These are phyloP conservation scores for Fraxinus latifolia DNA, from an alignment of 305 asterid species.

Conservation along the genomic window DNA sequence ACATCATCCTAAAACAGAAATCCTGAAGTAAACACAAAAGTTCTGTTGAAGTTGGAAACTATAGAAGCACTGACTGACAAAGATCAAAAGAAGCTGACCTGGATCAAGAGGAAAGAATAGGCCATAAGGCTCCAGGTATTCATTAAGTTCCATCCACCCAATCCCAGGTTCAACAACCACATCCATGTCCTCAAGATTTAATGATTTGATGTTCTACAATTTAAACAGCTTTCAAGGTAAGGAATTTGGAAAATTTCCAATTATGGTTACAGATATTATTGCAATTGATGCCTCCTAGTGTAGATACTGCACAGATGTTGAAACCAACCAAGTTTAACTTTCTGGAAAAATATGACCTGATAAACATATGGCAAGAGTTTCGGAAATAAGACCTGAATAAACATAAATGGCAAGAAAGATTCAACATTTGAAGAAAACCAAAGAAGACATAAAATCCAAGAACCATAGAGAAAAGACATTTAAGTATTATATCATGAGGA, in stretches of 20 bases:
- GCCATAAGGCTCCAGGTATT: conserved; percentile 85
- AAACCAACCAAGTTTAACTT: not conserved
- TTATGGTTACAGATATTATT: not conserved
- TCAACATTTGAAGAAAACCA: conserved; percentile 5
- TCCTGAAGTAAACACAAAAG: not conserved
- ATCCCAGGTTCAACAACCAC: conserved; percentile 98
- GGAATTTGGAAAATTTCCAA: conserved; percentile 14
- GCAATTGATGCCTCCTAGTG: not conserved
- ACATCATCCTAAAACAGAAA: not conserved
- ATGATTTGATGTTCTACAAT: conserved; percentile 62
- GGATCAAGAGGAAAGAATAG: conserved; percentile 98
- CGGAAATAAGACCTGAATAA: not conserved
- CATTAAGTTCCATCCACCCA: conserved; percentile 99
- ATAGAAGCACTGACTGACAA: conserved; percentile 6
- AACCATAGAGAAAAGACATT: not conserved
- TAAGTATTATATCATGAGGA: conserved; percentile 1
- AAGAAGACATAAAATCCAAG: not conserved
- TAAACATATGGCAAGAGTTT: not conserved
- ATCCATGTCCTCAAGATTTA: conserved; percentile 90
- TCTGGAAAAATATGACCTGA: not conserved
- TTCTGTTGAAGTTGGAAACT: not conserved
- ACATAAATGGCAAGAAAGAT: not conserved
- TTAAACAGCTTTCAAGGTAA: conserved; percentile 29
- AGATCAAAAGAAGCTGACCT: conserved; percentile 43
- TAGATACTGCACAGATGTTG: not conserved